A percentile compares a stretch with the other conserved stretches of the same genome.
Conservation (phyloP, 2,329 filamentous ascomycete genomes). For the Ophiostoma novo-ulmi region DNA sequence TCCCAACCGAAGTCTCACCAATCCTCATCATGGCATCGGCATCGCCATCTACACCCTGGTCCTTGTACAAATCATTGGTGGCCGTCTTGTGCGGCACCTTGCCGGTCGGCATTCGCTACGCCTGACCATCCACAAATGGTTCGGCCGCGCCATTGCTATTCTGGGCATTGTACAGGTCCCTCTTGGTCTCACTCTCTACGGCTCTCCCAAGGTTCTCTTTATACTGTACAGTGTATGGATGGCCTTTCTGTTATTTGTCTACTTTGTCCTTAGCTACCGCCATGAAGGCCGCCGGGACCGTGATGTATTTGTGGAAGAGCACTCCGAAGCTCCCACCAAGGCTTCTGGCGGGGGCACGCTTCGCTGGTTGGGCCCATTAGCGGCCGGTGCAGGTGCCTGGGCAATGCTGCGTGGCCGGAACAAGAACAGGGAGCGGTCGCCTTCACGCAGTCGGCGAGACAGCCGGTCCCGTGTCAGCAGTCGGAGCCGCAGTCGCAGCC, state of each 20-base stretch:
- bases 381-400: slow-evolving; percentile 47
- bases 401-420: slow-evolving; percentile 45
- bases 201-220: slow-evolving; percentile 79
- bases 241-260: slow-evolving; percentile 64
- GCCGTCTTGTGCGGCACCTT: slow-evolving; percentile 56
- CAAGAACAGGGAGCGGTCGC: slow-evolving; percentile 27
- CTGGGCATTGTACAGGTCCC: slow-evolving; percentile 84
- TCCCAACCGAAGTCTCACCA: slow-evolving; percentile 63
- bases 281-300: slow-evolving; percentile 48
- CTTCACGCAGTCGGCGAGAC: slow-evolving; percentile 36
- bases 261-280: slow-evolving; percentile 74
- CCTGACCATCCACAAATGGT: slow-evolving; percentile 77
- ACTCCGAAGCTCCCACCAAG: slow-evolving; percentile 46
- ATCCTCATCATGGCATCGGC: slow-evolving; percentile 81
- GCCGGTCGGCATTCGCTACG: slow-evolving; percentile 46
- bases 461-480: slow-evolving; percentile 32
- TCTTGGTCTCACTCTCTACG: slow-evolving; percentile 84
- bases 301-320: slow-evolving; percentile 54
- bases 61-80: slow-evolving; percentile 64
- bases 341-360: slow-evolving; percentile 33
- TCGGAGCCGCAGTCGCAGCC: slow-evolving; percentile 35
- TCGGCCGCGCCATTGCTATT: slow-evolving; percentile 70
- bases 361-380: slow-evolving; percentile 50
- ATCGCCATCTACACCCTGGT: slow-evolving; percentile 71
- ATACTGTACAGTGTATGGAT: slow-evolving; percentile 79